Evolutionary conservation across 2,329 filamentous ascomycete species (phyloP).

Genomic region (Phyllachora maydis): DNA sequence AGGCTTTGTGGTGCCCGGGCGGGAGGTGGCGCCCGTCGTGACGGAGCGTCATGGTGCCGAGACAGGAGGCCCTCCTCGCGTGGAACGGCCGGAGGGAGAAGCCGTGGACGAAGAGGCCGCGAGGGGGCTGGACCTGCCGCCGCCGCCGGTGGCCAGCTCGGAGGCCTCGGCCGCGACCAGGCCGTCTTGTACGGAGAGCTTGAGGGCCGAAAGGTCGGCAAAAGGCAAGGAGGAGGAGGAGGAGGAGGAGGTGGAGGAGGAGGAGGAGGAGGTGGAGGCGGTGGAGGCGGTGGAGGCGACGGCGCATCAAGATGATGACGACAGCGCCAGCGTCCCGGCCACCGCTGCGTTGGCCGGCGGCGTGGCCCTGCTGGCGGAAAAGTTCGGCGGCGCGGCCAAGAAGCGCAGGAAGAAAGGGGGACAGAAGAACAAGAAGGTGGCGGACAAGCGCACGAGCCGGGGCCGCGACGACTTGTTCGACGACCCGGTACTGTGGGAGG

Average conservation of each 20-base stretch:
- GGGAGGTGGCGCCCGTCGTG: neutral
- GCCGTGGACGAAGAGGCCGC: neutral
- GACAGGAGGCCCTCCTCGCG: neutral
- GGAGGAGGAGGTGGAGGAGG: slow-evolving; percentile 1
- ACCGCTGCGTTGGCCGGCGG: slow-evolving; percentile 10
- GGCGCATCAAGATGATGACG: slow-evolving; percentile 1
- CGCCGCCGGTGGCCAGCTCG: neutral
- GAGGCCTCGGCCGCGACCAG: too few relatives aligned
- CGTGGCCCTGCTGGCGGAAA: slow-evolving; percentile 14
- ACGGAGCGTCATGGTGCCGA: neutral
- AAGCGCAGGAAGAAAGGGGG: slow-evolving; percentile 15
- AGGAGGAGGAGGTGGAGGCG: slow-evolving; percentile 1
- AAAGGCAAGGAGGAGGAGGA: slow-evolving; percentile 2
- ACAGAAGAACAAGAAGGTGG: too few relatives aligned
- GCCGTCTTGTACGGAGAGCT: too few relatives aligned
- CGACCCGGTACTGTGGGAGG: slow-evolving; percentile 23
- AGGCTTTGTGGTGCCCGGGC: slow-evolving; percentile 4
- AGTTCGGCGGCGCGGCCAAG: slow-evolving; percentile 12
- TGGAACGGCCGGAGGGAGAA: neutral
- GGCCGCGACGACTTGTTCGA: slow-evolving; percentile 21
- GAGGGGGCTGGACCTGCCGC: neutral
- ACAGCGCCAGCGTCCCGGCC: slow-evolving; percentile 7
- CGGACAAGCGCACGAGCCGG: too few relatives aligned
- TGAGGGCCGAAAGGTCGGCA: slow-evolving; percentile 1
- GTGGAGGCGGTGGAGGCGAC: neutral